Evolutionary conservation across 257 asterid genomes (phyloP).

Genomic region (Gentiana dahurica): DNA sequence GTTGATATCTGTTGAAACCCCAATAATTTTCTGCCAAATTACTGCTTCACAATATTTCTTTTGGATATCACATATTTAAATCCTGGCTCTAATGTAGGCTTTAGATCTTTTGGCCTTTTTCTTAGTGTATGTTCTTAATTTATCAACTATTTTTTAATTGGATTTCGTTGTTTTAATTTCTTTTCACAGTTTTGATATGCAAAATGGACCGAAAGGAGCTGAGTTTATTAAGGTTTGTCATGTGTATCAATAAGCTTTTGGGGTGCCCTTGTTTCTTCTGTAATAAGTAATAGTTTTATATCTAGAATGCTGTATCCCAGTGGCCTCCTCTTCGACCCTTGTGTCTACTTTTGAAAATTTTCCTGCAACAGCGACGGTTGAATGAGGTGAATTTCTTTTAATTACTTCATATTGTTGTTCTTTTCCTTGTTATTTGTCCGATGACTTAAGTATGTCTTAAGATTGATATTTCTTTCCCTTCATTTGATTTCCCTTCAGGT

Average conservation of each 20-base stretch:
- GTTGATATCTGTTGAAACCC: too few relatives aligned
- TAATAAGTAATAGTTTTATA: constrained; percentile 1
- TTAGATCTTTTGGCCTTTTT: constrained; percentile 1
- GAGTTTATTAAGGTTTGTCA: constrained; percentile 68
- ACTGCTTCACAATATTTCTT: too few relatives aligned
- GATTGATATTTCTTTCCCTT: constrained; percentile 8
- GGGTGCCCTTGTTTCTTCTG: neutral
- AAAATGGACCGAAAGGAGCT: constrained; percentile 97
- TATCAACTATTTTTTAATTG: neutral
- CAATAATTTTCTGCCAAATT: too few relatives aligned
- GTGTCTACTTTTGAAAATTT: constrained; percentile 82
- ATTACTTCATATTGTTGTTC: neutral
- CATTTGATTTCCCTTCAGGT: constrained; percentile 32
- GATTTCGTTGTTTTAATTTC: neutral
- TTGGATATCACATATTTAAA: too few relatives aligned
- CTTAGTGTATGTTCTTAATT: constrained; percentile 2
- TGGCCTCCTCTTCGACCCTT: constrained; percentile 91
- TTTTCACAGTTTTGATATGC: constrained; percentile 70
- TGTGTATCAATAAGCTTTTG: neutral
- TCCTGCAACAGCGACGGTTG: constrained; percentile 91
- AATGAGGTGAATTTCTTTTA: constrained; percentile 53
- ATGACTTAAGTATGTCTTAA: constrained; percentile 9
- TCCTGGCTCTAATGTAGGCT: neutral
- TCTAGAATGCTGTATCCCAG: constrained; percentile 60
- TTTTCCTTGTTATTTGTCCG: constrained; percentile 6